Conservation (phyloP, 805 yeast genomes). For the Priceomyces haplophilus region DNA sequence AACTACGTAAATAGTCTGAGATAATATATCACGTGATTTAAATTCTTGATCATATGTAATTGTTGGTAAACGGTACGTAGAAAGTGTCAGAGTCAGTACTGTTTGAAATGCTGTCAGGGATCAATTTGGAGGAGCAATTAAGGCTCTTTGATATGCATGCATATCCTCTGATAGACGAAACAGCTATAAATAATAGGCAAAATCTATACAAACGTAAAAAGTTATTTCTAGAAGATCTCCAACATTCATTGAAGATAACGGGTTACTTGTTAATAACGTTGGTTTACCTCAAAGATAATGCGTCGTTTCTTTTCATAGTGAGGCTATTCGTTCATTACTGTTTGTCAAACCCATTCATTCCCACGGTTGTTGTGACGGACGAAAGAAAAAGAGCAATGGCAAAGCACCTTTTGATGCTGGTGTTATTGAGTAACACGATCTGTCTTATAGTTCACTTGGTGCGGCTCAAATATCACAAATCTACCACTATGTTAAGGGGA, state of each 20-base stretch:
- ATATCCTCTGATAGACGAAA: constrained; percentile 38
- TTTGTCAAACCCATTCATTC: constrained; percentile 28
- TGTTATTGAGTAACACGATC: constrained; percentile 21
- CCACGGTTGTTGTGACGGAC: constrained; percentile 17
- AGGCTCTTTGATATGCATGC: constrained; percentile 26
- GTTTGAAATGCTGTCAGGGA: constrained; percentile 1
- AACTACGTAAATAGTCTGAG: constrained; percentile 24
- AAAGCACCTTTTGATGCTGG: constrained; percentile 23
- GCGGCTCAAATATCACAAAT: constrained; percentile 21
- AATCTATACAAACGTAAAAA: constrained; percentile 42
- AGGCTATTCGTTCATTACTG: constrained; percentile 27
- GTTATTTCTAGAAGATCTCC: constrained; percentile 35
- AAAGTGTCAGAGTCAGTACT: neutral
- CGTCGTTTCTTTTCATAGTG: constrained; percentile 27
- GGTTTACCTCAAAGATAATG: constrained; percentile 41
- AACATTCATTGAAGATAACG: constrained; percentile 28
- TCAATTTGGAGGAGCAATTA: constrained; percentile 17
- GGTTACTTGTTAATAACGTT: constrained; percentile 37
- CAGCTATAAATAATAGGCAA: constrained; percentile 37
- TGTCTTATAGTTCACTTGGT: constrained; percentile 27
- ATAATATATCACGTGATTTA: constrained; percentile 5
- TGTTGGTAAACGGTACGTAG: neutral
- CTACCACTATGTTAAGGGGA: constrained; percentile 25
- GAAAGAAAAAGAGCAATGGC: constrained; percentile 25
- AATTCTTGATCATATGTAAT: neutral